These are phyloP conservation scores for Rhizopus stolonifer DNA, from an alignment of 371 early-diverging fungal genomes.

Conservation along the genomic window DNA sequence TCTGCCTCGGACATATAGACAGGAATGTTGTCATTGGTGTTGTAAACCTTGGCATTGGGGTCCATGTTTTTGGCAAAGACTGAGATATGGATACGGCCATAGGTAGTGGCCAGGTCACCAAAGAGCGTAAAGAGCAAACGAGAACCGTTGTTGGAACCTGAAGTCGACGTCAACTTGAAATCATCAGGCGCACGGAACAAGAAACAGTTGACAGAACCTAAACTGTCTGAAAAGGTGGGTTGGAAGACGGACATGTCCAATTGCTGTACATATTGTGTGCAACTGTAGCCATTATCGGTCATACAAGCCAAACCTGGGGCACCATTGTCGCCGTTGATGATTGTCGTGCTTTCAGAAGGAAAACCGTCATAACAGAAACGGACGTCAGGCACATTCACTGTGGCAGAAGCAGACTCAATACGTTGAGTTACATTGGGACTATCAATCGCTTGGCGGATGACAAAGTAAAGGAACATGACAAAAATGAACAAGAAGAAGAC, in stretches of 20 bases:
- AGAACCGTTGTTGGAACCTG: conserved; percentile 47
- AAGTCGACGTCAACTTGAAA: conserved; percentile 40
- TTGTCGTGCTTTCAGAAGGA: conserved; percentile 10
- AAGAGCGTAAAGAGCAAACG: conserved; percentile 38
- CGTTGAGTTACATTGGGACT: conserved; percentile 46
- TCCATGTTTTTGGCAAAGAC: conserved; percentile 46
- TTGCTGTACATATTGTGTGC: conserved; percentile 24
- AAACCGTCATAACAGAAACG: conserved; percentile 53
- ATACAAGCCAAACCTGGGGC: conserved; percentile 36
- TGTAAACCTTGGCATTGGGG: conserved; percentile 41
- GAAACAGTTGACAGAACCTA: conserved; percentile 44
- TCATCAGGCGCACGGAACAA: conserved; percentile 34
- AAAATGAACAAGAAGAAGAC: conserved; percentile 43
- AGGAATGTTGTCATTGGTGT: conserved; percentile 21
- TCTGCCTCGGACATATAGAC: conserved; percentile 26
- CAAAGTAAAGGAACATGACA: conserved; percentile 37
- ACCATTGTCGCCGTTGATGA: conserved; percentile 3
- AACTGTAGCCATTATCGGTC: conserved; percentile 40
- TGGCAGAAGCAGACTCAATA: conserved; percentile 31
- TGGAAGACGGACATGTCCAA: conserved; percentile 38
- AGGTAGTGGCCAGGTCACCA: conserved; percentile 30
- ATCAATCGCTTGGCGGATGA: conserved; percentile 43
- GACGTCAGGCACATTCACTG: conserved; percentile 46
- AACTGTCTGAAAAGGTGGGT: conserved; percentile 37
- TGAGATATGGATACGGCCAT: conserved; percentile 45